Evolutionary conservation across 202 grass and related monocot species (phyloP), one percentile per base, ranked within the genome.

Genomic region (Musa balbisiana): DNA sequence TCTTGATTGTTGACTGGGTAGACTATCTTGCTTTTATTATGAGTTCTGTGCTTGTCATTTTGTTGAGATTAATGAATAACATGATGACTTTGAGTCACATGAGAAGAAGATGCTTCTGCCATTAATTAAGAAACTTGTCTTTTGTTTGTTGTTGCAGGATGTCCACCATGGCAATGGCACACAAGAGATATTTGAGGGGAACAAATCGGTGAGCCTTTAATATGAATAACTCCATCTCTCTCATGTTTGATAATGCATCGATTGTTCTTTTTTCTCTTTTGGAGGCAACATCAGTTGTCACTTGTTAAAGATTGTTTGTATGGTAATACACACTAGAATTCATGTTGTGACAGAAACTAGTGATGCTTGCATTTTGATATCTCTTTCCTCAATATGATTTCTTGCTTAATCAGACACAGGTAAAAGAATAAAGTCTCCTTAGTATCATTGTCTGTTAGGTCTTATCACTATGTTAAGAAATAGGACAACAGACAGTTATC

Each of bases 1-100:
- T 98, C 67, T 85, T 98, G 63, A 98, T 98, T 89, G 90, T 98
- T 85, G 94, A 98, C 64, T 98, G 94, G 94, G 94, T 98, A 98
- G 83, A 81, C 27, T 13, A 74, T 76, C 8, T 22, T 84, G 73
- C 74, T 76, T 69, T 69, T 50, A 49, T 2, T 43, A 3, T 69
- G 17, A 27, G 15, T 2, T 69, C 14, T 24, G 2, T 67, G 3
- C 11, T 51, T 24, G 6, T 55, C 21, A 13, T 10, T 53, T 33
- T 26, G 71, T 55, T 15, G 13, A 58, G 16, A 27, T 55, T 27
- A 29, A 53, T 29, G 20, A 19, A 27, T 56, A 5, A 55, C 1
- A 55, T 56, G 22, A 19, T 56, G 8, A 5, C 9, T 17, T 56
- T 2, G 27, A 29, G 22, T 74, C 9, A 15, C 26, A 12, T 55